These are phyloP conservation scores for Filobasidium wieringae DNA, from an alignment of 768 basidiomycete species.

Conservation along the genomic window DNA sequence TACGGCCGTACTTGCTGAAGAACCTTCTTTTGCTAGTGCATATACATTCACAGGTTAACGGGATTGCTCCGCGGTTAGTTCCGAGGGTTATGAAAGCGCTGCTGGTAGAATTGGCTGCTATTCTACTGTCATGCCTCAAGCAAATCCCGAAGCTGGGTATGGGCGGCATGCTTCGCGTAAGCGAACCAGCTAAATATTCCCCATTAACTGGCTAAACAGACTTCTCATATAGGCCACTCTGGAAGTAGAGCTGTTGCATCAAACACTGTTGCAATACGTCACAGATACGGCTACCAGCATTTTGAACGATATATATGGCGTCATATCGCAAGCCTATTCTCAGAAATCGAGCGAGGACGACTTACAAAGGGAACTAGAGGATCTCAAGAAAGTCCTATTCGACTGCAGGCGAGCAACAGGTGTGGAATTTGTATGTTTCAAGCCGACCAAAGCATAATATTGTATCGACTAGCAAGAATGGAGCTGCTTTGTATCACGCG, in stretches of 20 bases:
- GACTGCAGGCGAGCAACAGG: constrained; percentile 83
- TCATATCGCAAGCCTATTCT: constrained; percentile 84
- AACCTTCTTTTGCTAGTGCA: constrained; percentile 76
- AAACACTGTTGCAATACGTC: constrained; percentile 80
- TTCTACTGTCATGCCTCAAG: constrained; percentile 72
- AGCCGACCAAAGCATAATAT: not conserved
- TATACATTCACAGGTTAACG: constrained; percentile 80
- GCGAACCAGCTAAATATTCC: constrained; percentile 27
- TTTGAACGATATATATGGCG: constrained; percentile 82
- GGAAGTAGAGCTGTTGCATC: constrained; percentile 98
- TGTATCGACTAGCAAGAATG: not conserved
- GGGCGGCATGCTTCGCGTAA: constrained; percentile 93
- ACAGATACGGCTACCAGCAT: constrained; percentile 63
- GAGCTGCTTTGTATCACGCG: too few species aligned
- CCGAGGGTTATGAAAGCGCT: constrained; percentile 69
- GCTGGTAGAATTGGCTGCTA: constrained; percentile 68
- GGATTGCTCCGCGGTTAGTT: constrained; percentile 63
- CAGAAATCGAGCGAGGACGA: constrained; percentile 49
- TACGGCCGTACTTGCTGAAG: constrained; percentile 87
- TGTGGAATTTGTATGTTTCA: constrained; percentile 88
- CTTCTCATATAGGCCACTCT: constrained; percentile 64
- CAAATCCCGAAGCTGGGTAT: constrained; percentile 87
- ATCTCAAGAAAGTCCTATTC: constrained; percentile 77
- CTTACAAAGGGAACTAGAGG: constrained; percentile 72
- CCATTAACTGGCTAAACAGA: not conserved